Base-by-base conservation (phyloP, 805 yeast genomes). In the Pichia sporocuriosa region DNA sequence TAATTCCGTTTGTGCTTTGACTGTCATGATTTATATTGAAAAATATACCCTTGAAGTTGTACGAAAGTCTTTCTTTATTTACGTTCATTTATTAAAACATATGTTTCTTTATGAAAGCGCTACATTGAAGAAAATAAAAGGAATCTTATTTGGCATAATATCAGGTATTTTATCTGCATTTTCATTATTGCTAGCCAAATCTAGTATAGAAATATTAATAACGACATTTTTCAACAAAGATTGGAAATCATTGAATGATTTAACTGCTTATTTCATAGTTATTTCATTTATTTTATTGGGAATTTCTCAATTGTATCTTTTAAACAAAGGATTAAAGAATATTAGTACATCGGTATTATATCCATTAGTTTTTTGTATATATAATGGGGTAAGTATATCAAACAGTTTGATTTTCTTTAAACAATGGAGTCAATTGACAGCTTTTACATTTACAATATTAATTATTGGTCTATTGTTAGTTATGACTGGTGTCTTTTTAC, bases 141-240 rank as follows among this genome's bases (percentile, higher is more conserved):
- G 95, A 1, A 56, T 77, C 5, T 57, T 74, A 11, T 82, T 69
- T 57, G 95, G 95, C 1, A 54, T 77, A 16, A 65, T 78, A 4
- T 76, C 87, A 35, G 96, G 96, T 2, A 75, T 80, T 0, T 65
- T 87, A 35, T 83, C 95, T 0, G 95, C 95, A 0, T 94, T 85
- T 56, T 84, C 95, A 2, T 70, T 88, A 37, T 68, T 88, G 43
- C 70, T 86, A 61, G 95, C 95, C n/a, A 87, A 87, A 60, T 77
- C 88, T 0, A 73, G 84, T 0, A 83, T 87, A 17, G 94, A 84
- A 52, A 74, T 84, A 11, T 53, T 82, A 2, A 58, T 82, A 2
- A 68, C 63, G 44, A 73, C 69, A 25, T 62, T 65, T 38, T 57
- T 59, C 37, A 61, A 57, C 36, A 61, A 61, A 40, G 40, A 45